Evolutionary conservation across 495 filamentous ascomycete species (phyloP).

Genomic region (Echria macrotheca): DNA sequence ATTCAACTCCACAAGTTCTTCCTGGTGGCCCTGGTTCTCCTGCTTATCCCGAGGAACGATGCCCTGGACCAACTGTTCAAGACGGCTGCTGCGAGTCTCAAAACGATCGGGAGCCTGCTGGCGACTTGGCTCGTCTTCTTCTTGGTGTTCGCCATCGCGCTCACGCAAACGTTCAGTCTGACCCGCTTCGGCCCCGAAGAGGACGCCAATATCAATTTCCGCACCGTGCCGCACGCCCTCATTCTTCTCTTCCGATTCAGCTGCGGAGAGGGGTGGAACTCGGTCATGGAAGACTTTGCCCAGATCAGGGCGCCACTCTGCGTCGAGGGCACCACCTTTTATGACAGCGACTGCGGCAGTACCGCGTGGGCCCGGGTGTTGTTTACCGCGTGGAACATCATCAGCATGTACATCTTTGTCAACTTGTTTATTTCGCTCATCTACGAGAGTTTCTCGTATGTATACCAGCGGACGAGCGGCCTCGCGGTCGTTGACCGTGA

Average conservation of each 20-base stretch:
- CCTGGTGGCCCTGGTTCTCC: conserved; percentile 79
- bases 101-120: conserved; percentile 83
- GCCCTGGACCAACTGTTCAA: conserved; percentile 99
- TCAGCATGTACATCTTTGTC: conserved; percentile 99
- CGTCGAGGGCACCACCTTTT: conserved; percentile 59
- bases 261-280: conserved; percentile 92
- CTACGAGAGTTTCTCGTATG: conserved; percentile 98
- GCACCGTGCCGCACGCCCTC: conserved; percentile 85
- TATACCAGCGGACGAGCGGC: conserved; percentile 90
- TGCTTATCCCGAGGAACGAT: conserved; percentile 95
- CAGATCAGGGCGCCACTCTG: conserved; percentile 70
- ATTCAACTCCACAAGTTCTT: conserved; percentile 86
- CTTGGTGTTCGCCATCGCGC: conserved; percentile 89
- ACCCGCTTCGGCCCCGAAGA: conserved; percentile 76
- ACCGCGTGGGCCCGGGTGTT: conserved; percentile 76
- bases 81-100: conserved; percentile 92
- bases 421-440: conserved; percentile 98
- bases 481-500: conserved; percentile 80
- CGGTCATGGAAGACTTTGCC: conserved; percentile 95
- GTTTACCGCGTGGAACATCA: conserved; percentile 96
- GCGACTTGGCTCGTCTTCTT: conserved; percentile 98
- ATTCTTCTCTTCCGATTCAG: conserved; percentile 91
- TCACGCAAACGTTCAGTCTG: conserved; percentile 94
- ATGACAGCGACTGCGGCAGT: conserved; percentile 90
- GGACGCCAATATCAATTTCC: conserved; percentile 82